A percentile compares a stretch with the other conserved stretches of the same genome.
These are phyloP conservation scores for Hansenula sp. DNA, from an alignment of 1,139 yeast genomes.

Conservation along the genomic window DNA sequence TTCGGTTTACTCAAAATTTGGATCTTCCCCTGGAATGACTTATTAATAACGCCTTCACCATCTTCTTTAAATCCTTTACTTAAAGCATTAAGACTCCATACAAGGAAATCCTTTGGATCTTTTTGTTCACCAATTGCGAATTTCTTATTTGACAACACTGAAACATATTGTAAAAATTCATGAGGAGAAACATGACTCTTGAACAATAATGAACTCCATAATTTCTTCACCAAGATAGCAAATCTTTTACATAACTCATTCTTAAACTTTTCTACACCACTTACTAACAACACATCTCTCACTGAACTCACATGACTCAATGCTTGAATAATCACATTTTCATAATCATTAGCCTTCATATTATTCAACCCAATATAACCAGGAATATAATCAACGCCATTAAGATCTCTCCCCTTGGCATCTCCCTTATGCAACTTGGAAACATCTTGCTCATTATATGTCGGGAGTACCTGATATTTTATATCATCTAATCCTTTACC, in stretches of 20 bases:
- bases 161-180: constrained; percentile 50
- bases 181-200: constrained; percentile 64
- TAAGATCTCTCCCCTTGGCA: constrained; percentile 34
- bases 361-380: constrained; percentile 68
- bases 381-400: constrained; percentile 42
- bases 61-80: constrained; percentile 33
- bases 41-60: constrained; percentile 22
- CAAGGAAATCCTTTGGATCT: constrained; percentile 53
- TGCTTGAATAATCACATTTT: constrained; percentile 54
- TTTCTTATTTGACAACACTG: constrained; percentile 36
- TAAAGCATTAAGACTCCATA: constrained; percentile 55
- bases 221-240: constrained; percentile 45
- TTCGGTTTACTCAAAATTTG: constrained; percentile 27
- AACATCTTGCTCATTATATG: constrained; percentile 35
- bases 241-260: constrained; percentile 32
- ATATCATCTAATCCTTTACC: constrained; percentile 45
- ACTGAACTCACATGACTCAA: constrained; percentile 50
- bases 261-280: constrained; percentile 19
- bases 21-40: constrained; percentile 51
- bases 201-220: constrained; percentile 62
- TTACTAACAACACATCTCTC: constrained; percentile 45
- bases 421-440: constrained; percentile 23
- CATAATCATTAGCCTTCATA: constrained; percentile 44
- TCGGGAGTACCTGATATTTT: constrained; percentile 47
- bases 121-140: constrained; percentile 34